Evolutionary conservation across 148 eudicot genomes (phyloP), one percentile per base, ranked within the genome.

Genomic region (Silene latifolia): DNA sequence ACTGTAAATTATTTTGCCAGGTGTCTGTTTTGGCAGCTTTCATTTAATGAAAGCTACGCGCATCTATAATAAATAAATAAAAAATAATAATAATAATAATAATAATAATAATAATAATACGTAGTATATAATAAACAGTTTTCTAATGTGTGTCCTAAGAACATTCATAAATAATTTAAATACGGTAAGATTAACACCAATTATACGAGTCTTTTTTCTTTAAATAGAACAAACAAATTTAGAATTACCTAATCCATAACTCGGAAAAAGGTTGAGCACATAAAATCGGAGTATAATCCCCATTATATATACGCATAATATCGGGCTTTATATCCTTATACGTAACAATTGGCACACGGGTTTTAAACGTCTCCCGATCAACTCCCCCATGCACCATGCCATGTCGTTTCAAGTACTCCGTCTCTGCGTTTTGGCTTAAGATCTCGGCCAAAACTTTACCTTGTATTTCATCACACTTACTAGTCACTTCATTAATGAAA

Each of bases 221-320:
- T 35, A 35, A 35, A 4, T 35, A 35, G 6, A 27, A 27, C 29
- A 27, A 27, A 27, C 29, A 27, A 27, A 27, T 46, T 6, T 47
- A 47, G 3, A 48, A 17, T 59, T 69, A 88, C 91, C 91, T 88
- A 5, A 86, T 86, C 76, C 86, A 83, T 57, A 86, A 86, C 69
- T 86, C 91, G 0, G 91, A 82, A 51, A 86, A 82, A 47, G 89
- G 91, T 15, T 81, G 73, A 54, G 86, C 75, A 15, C 84, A 84
- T 18, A 88, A 63, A 20, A 88, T 86, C 6, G 86, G 83, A n/a
- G 91, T 84, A 53, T 79, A 82, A 23, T 88, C 87, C 3, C 89
- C 91, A 61, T 88, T 84, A 0, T 87, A 87, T 17, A 88, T 81
- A 8, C 91, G 84, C 67, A 82, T 80, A 23, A 88, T 86, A 25